A percentile compares a stretch with the other conserved stretches of the same genome.
phyloP scores from a whole-genome alignment of 352 stramenopile genomes.

The Pythium volutum region DNA sequence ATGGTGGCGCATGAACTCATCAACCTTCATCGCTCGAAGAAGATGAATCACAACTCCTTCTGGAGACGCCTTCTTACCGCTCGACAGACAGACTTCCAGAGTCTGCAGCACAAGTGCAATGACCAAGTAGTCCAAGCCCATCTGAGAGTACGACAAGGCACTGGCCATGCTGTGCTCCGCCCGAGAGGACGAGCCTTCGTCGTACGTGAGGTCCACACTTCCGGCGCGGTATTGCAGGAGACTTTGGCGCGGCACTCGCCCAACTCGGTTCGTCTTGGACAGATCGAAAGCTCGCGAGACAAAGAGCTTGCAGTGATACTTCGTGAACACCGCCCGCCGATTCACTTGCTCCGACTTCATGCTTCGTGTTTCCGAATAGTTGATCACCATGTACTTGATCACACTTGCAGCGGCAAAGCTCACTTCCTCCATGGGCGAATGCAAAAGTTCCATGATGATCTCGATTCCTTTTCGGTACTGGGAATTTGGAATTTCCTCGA shows the following conservation, averaged over 20 bases:
- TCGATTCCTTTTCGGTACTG: conserved; percentile 85
- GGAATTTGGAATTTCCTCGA: conserved; percentile 84
- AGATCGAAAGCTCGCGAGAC: conserved; percentile 80
- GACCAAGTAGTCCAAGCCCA: conserved; percentile 81
- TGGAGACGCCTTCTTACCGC: conserved; percentile 80
- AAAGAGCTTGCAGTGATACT: conserved; percentile 81
- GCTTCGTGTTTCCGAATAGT: conserved; percentile 85
- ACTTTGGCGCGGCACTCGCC: conserved; percentile 31
- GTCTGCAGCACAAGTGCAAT: conserved; percentile 75
- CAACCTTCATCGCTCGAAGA: conserved; percentile 79
- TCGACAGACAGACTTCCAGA: conserved; percentile 82
- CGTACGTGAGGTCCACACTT: conserved; percentile 21
- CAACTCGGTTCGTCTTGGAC: conserved; percentile 71
- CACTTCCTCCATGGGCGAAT: conserved; percentile 84
- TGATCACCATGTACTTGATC: conserved; percentile 89
- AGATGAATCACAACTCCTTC: conserved; percentile 72
- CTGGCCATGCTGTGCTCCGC: conserved; percentile 75
- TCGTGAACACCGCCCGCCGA: conserved; percentile 78
- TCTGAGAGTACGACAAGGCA: conserved; percentile 73
- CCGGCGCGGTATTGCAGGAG: conserved; percentile 25
- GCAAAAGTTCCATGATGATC: conserved; percentile 84
- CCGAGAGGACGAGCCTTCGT: conserved; percentile 36
- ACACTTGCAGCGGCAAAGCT: conserved; percentile 79
- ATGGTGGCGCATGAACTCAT: conserved; percentile 85
- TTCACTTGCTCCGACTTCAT: conserved; percentile 86